A percentile compares a stretch with the other conserved stretches of the same genome.
phyloP scores from a whole-genome alignment of 768 basidiomycete genomes.

The Boletales sp. region DNA sequence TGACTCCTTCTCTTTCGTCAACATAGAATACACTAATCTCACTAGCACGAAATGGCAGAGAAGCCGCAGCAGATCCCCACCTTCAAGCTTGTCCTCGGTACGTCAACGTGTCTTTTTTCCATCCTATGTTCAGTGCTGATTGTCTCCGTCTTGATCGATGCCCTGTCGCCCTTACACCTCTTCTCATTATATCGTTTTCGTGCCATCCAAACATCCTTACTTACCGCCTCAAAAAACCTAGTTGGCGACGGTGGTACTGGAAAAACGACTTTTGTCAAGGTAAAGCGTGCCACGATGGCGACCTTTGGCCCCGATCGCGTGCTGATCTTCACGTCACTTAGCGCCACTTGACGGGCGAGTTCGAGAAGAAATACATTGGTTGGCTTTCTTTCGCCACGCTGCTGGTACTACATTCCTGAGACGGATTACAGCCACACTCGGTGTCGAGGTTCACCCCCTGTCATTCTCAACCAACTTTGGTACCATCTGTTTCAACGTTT shows the following conservation, averaged over 20 bases:
- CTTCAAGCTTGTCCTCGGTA: constrained; percentile 99
- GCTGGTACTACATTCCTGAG: constrained; percentile 12
- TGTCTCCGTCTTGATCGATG: constrained; percentile 53
- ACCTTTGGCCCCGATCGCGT: constrained; percentile 42
- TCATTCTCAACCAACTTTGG: constrained; percentile 97
- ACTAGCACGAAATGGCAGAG: constrained; percentile 33
- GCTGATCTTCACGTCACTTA: constrained; percentile 50
- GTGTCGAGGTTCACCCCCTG: constrained; percentile 98
- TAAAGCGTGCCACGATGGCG: constrained; percentile 33
- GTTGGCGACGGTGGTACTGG: constrained; percentile 97
- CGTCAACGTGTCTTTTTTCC: constrained; percentile 27
- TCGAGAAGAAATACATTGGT: constrained; percentile 99
- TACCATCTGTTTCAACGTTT: constrained; percentile 98
- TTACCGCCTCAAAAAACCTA: constrained; percentile 29
- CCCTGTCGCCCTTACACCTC: constrained; percentile 15
- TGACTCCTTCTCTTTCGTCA: constrained; percentile 19
- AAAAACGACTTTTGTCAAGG: constrained; percentile 99
- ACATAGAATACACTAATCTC: constrained; percentile 21
- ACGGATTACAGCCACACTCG: constrained; percentile 78
- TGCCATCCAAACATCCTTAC: not conserved
- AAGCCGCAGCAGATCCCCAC: constrained; percentile 53
- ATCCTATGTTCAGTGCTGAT: constrained; percentile 11
- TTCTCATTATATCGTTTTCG: constrained; percentile 8
- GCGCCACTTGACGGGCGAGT: constrained; percentile 99
- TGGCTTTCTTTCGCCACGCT: constrained; percentile 27